phyloP scores from a whole-genome alignment of 805 yeast genomes.

The Lachancea sp. region DNA sequence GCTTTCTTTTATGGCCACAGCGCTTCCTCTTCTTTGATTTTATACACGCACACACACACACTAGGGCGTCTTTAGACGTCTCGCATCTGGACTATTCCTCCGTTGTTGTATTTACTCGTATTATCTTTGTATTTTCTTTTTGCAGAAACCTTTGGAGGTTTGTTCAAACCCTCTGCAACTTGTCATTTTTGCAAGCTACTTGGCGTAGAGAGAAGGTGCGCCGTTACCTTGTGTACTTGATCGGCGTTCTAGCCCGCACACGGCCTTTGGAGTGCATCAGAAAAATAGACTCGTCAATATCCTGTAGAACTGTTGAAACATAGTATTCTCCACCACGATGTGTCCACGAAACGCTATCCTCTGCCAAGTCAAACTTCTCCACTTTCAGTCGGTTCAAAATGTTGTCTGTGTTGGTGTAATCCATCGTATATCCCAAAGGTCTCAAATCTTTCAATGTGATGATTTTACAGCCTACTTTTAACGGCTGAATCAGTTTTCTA shows the following conservation, averaged over 20 bases:
- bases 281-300: constrained; percentile 32
- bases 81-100: neutral
- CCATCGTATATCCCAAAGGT: constrained; percentile 62
- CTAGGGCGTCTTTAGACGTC: neutral
- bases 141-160: neutral
- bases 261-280: constrained; percentile 22
- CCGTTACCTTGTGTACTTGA: constrained; percentile 23
- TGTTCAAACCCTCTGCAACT: too few relatives aligned
- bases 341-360: constrained; percentile 85
- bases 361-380: constrained; percentile 54
- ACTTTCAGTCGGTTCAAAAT: constrained; percentile 62
- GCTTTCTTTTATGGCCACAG: too few relatives aligned
- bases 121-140: neutral
- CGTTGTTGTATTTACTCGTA: neutral
- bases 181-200: too few relatives aligned
- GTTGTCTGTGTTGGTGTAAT: constrained; percentile 45
- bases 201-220: too few relatives aligned
- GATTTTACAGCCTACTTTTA: constrained; percentile 69
- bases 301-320: constrained; percentile 57
- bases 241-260: constrained; percentile 13
- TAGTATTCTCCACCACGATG: constrained; percentile 68
- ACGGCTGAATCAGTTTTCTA: constrained; percentile 53
- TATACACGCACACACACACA: neutral
- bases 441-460: constrained; percentile 75
- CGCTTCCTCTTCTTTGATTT: neutral